Evolutionary conservation across 331 rosid genomes (phyloP).

Genomic region (Stylosanthes scabra): DNA sequence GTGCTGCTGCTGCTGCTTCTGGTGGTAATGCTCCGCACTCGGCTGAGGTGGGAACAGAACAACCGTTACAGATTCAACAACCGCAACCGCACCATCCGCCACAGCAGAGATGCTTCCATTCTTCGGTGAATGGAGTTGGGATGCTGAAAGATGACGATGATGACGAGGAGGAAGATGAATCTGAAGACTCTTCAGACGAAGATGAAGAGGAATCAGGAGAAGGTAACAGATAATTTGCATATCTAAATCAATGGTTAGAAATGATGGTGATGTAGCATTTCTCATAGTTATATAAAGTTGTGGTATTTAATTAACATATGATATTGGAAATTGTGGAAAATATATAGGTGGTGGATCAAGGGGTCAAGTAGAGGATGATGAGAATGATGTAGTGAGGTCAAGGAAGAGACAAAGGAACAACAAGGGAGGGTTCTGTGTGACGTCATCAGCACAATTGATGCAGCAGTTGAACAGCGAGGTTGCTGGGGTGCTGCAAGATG

Average conservation of each 20-base stretch:
- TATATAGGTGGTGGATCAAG: constrained; percentile 38
- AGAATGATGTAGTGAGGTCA: constrained; percentile 32
- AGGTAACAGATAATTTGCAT: constrained; percentile 15
- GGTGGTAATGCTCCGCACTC: constrained; percentile 41
- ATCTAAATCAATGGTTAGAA: no score
- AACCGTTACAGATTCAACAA: constrained; percentile 42
- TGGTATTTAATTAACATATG: no score
- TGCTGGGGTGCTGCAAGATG: constrained; percentile 65
- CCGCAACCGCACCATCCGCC: constrained; percentile 48
- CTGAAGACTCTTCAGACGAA: constrained; percentile 59
- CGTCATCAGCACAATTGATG: constrained; percentile 48
- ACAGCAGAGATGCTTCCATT: constrained; percentile 63
- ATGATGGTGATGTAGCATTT: no score
- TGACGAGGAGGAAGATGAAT: constrained; percentile 62
- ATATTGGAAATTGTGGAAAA: no score
- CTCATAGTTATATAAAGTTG: no score
- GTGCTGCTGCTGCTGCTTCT: constrained; percentile 23
- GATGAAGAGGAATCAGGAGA: constrained; percentile 66
- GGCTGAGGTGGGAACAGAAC: constrained; percentile 50
- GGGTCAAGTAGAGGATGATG: constrained; percentile 60
- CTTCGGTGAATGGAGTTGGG: constrained; percentile 50
- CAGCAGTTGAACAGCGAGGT: constrained; percentile 52
- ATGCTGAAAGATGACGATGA: constrained; percentile 64
- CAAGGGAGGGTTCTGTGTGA: constrained; percentile 24
- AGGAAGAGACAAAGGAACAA: constrained; percentile 62